Conservation (phyloP, 2,329 filamentous ascomycete genomes). For the Dryadomyces quercivorus region DNA sequence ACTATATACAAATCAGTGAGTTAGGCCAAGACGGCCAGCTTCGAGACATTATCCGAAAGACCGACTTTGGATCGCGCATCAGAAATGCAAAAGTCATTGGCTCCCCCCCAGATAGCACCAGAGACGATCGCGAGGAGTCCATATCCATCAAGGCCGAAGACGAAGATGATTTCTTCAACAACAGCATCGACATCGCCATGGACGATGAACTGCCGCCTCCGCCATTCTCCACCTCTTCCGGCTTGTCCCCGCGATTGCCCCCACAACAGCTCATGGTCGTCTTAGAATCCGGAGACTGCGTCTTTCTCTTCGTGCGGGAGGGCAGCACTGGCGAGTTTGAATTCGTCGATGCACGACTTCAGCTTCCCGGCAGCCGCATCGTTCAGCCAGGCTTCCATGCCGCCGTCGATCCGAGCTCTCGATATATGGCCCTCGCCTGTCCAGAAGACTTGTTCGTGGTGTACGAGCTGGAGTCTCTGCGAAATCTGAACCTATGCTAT, state of each 20-base stretch:
- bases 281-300: conserved; percentile 57
- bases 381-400: conserved; percentile 53
- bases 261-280: conserved; percentile 74
- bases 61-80: conserved; percentile 68
- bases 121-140: conserved; percentile 13
- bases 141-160: conserved; percentile 5
- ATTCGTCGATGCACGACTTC: conserved; percentile 49
- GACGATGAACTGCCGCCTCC: neutral
- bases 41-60: conserved; percentile 63
- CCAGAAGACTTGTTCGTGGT: conserved; percentile 59
- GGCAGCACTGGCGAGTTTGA: conserved; percentile 32
- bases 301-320: conserved; percentile 60
- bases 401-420: conserved; percentile 65
- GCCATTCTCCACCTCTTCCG: neutral
- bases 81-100: conserved; percentile 69
- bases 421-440: conserved; percentile 56
- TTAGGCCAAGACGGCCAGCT: conserved; percentile 57
- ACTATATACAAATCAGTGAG: conserved; percentile 71
- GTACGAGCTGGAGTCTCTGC: conserved; percentile 52
- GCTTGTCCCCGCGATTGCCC: conserved; percentile 32
- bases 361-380: conserved; percentile 44
- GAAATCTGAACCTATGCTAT: conserved; percentile 38
- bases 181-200: conserved; percentile 4
- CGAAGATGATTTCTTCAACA: neutral
- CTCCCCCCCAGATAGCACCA: conserved; percentile 25